Conservation (phyloP, 352 stramenopile species). For the Globisporangium parvum region DNA sequence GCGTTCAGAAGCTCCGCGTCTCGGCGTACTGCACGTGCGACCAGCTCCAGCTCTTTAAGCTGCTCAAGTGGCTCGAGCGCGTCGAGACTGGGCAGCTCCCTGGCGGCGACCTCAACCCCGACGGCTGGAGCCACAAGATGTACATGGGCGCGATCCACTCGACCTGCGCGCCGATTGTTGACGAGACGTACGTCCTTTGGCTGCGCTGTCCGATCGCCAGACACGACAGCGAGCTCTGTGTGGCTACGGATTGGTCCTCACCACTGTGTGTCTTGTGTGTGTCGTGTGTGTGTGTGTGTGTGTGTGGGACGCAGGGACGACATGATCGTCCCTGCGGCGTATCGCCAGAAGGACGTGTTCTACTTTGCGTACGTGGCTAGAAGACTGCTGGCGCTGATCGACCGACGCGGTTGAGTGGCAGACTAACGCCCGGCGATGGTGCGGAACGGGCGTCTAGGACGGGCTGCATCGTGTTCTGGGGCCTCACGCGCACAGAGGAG, state of each 20-base stretch:
- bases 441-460: constrained; percentile 35
- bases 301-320: constrained; percentile 15
- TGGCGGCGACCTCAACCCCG: constrained; percentile 65
- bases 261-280: neutral
- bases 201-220: no score
- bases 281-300: neutral
- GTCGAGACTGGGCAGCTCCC: constrained; percentile 72
- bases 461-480: constrained; percentile 89
- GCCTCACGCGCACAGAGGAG: constrained; percentile 74
- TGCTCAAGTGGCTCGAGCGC: constrained; percentile 83
- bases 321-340: constrained; percentile 34
- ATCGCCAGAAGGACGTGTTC: constrained; percentile 79
- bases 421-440: neutral
- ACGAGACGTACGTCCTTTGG: constrained; percentile 30
- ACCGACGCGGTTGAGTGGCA: no score
- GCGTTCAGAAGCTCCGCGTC: constrained; percentile 71
- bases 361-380: constrained; percentile 73
- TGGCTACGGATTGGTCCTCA: neutral
- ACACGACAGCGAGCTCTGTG: no score
- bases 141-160: constrained; percentile 85
- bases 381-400: no score
- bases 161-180: constrained; percentile 38
- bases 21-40: constrained; percentile 85
- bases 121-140: constrained; percentile 83
- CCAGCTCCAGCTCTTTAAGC: constrained; percentile 78